phyloP scores from a whole-genome alignment of 1,284 basidiomycete genomes.

The Lentinus polychrous region DNA sequence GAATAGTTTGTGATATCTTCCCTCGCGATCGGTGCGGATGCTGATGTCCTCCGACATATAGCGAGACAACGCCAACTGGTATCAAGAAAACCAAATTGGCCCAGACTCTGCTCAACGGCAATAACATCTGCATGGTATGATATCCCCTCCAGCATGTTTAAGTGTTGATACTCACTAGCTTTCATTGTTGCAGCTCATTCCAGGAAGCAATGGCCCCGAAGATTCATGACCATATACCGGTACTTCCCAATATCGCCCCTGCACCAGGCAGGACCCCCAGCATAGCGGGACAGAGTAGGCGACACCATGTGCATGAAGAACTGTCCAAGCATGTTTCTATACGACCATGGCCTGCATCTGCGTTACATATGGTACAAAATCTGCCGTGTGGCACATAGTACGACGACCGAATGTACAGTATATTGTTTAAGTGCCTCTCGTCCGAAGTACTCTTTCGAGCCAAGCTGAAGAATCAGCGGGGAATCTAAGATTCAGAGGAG shows the following conservation, averaged over 20 bases:
- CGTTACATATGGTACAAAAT: too few species aligned
- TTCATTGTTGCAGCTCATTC: slow-evolving; percentile 51
- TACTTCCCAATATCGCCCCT: too few species aligned
- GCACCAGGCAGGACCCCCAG: too few species aligned
- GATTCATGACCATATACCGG: slow-evolving; percentile 4
- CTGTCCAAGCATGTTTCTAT: too few species aligned
- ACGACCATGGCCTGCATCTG: too few species aligned
- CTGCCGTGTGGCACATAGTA: too few species aligned
- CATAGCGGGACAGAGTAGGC: too few species aligned
- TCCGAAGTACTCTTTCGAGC: too few species aligned
- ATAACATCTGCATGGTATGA: slow-evolving; percentile 95
- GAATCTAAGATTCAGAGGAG: neutral
- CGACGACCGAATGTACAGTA: too few species aligned
- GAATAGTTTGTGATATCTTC: slow-evolving; percentile 66
- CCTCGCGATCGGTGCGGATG: too few species aligned
- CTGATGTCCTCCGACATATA: slow-evolving; percentile 25
- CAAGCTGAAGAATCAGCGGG: neutral
- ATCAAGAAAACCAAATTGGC: slow-evolving; percentile 77
- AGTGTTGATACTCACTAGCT: neutral
- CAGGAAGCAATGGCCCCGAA: slow-evolving; percentile 72
- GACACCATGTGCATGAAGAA: too few species aligned
- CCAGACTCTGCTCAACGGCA: slow-evolving; percentile 93
- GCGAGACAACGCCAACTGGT: slow-evolving; percentile 82
- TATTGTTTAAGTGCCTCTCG: too few species aligned
- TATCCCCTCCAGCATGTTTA: neutral